Base-by-base conservation (phyloP, 169 alveolate genomes). In the Perkinsus marinus region DNA sequence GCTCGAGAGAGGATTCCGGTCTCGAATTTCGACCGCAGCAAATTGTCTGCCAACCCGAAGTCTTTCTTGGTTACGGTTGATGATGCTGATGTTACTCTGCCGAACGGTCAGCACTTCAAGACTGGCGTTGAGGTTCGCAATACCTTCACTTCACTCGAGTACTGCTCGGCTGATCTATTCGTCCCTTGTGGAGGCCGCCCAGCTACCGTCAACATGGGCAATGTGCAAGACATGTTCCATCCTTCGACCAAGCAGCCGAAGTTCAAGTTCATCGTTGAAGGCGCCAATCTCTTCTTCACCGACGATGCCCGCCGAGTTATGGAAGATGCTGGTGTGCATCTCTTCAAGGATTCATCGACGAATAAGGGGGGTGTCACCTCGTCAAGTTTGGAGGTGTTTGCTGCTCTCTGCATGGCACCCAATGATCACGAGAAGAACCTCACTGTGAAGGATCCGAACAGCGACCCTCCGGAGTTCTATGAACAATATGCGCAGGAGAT, bases 181-280 rank as follows among this genome's bases (percentile, higher is more conserved):
- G 95, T 95, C 91, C 98, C 98, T 6, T 96, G 98, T 92, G 98
- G 98, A 36, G 98, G 98, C 36, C 91, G 98, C 39, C 98, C 98
- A n/a, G 95, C 95, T 39, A 92, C 97, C 7, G 94, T 96, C 39
- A 95, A 95, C 37, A 94, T 96, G 79, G 36, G 57, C 9, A 95
- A 96, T 89, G 97, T 96, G 0, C 90, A 95, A 91, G 79, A 89
- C 90, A 89, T 96, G 91, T 94, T 95, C 43, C 93, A 94, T 89
- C 94, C 94, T 41, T 90, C 36, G 68, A 92, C 90, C 30, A 39
- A 47, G 30, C 22, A 41, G n/a, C 68, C 68, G 68, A 91, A 91
- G 38, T 96, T 92, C 93, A 94, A 95, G 93, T 96, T 91, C 93
- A 93, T 96, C 89, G 98, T 95, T 16, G 98, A 96, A 89, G 98